phyloP scores from a whole-genome alignment of 2,329 filamentous ascomycete species.

The Alternaria arbusti region DNA sequence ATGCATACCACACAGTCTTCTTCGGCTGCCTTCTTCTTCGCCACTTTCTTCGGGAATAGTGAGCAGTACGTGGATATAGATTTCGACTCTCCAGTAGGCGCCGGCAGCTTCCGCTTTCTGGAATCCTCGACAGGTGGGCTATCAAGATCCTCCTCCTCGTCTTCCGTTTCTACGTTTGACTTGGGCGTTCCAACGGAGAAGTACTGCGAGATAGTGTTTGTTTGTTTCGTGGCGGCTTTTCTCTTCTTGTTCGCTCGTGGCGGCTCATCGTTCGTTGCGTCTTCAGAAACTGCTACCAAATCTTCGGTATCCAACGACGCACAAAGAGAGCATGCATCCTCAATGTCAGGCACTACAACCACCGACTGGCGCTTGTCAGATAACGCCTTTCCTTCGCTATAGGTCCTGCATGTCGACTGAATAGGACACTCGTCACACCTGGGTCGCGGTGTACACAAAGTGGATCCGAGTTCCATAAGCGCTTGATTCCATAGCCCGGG shows the following conservation, averaged over 20 bases:
- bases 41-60: slow-evolving; percentile 44
- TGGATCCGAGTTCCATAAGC: slow-evolving; percentile 70
- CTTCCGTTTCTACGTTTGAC: slow-evolving; percentile 12
- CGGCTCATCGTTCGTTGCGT: slow-evolving; percentile 20
- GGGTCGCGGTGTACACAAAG: slow-evolving; percentile 66
- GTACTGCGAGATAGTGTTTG: slow-evolving; percentile 40
- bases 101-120: slow-evolving; percentile 35
- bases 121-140: slow-evolving; percentile 3
- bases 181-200: slow-evolving; percentile 31
- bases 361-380: slow-evolving; percentile 18
- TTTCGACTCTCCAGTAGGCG: slow-evolving; percentile 11
- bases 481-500: slow-evolving; percentile 70
- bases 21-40: slow-evolving; percentile 44
- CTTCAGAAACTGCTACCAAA: slow-evolving; percentile 26
- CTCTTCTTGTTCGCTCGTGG: slow-evolving; percentile 29
- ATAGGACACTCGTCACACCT: slow-evolving; percentile 55
- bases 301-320: slow-evolving; percentile 40
- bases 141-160: slow-evolving; percentile 3
- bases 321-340: slow-evolving; percentile 41
- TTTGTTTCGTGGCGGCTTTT: slow-evolving; percentile 24
- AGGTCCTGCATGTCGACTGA: slow-evolving; percentile 40
- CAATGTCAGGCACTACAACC: slow-evolving; percentile 30
- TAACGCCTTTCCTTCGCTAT: slow-evolving; percentile 37
- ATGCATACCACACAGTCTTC: slow-evolving; percentile 45
- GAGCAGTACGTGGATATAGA: slow-evolving; percentile 37